These are phyloP conservation scores for Opeltia flavorubescens DNA, from an alignment of 495 filamentous ascomycete genomes.

Conservation along the genomic window DNA sequence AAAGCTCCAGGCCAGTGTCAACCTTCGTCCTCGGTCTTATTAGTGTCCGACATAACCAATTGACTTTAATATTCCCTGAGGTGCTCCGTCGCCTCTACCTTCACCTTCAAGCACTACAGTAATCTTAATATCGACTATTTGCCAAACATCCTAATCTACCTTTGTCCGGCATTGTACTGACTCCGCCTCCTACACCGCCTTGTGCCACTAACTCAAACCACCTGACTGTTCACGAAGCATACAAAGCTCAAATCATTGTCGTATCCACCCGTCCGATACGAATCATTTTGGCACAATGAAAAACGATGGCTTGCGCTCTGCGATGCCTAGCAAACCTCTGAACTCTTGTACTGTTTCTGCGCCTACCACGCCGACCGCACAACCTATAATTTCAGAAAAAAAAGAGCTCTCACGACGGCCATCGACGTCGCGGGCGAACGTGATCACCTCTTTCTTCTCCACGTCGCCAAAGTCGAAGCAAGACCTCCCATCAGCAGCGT, in stretches of 20 bases:
- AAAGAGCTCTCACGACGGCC: slow-evolving; percentile 30
- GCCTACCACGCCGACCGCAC: slow-evolving; percentile 29
- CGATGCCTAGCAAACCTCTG: slow-evolving; percentile 42
- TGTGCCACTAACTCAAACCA: not conserved
- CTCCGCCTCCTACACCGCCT: slow-evolving; percentile 3
- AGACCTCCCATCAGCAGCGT: slow-evolving; percentile 31
- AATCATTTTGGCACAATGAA: too few species aligned
- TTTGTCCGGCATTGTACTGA: not conserved
- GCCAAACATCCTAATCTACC: not conserved
- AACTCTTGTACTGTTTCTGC: slow-evolving; percentile 32
- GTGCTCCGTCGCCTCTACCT: not conserved
- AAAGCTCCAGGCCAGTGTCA: not conserved
- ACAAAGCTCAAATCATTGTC: too few species aligned
- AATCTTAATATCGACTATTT: not conserved
- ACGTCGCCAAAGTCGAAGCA: slow-evolving; percentile 41
- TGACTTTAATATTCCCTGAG: not conserved
- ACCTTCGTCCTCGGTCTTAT: not conserved
- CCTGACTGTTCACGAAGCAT: too few species aligned
- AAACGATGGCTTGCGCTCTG: slow-evolving; percentile 19
- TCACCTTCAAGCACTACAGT: not conserved
- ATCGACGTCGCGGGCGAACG: slow-evolving; percentile 52
- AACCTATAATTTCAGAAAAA: slow-evolving; percentile 29
- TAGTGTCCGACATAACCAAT: not conserved
- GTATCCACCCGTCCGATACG: too few species aligned
- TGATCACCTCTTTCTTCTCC: slow-evolving; percentile 44